Conservation (phyloP, 1,284 basidiomycete genomes). For the Rhodotorula glutinis region DNA sequence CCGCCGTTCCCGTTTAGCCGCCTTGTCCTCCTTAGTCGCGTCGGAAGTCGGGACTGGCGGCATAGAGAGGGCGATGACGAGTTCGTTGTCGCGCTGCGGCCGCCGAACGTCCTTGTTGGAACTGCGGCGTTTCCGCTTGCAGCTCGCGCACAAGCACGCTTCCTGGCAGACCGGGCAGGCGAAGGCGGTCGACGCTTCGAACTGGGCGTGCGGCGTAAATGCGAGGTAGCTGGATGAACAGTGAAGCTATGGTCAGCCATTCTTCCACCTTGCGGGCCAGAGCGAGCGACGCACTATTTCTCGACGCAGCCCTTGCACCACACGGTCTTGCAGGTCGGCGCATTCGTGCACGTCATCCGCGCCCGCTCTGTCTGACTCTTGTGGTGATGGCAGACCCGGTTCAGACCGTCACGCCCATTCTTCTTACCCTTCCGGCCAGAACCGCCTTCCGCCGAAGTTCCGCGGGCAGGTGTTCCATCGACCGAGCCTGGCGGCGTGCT, state of each 20-base stretch:
- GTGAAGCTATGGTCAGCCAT: neutral
- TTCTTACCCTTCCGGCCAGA: neutral
- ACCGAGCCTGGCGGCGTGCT: neutral
- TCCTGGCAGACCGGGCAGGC: constrained; percentile 29
- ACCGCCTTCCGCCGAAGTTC: neutral
- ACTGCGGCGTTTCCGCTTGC: constrained; percentile 16
- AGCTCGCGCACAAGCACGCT: constrained; percentile 20
- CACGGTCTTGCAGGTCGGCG: constrained; percentile 23
- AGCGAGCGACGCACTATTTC: constrained; percentile 24
- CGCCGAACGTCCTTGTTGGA: neutral
- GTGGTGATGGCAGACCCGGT: constrained; percentile 21
- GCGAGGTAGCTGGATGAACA: constrained; percentile 19
- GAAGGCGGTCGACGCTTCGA: constrained; percentile 15
- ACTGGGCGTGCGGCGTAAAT: constrained; percentile 7
- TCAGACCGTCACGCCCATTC: constrained; percentile 6
- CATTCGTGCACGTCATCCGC: constrained; percentile 32
- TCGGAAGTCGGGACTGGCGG: neutral
- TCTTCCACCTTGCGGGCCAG: neutral
- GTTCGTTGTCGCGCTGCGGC: neutral
- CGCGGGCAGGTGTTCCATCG: neutral
- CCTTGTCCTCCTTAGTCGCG: neutral
- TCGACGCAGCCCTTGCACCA: constrained; percentile 34
- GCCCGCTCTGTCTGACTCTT: constrained; percentile 19
- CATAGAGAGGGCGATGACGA: neutral
- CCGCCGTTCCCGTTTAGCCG: constrained; percentile 1